Evolutionary conservation across 345 rosid species (phyloP), one percentile per base, ranked within the genome.

Genomic region (Hibiscus mutabilis): DNA sequence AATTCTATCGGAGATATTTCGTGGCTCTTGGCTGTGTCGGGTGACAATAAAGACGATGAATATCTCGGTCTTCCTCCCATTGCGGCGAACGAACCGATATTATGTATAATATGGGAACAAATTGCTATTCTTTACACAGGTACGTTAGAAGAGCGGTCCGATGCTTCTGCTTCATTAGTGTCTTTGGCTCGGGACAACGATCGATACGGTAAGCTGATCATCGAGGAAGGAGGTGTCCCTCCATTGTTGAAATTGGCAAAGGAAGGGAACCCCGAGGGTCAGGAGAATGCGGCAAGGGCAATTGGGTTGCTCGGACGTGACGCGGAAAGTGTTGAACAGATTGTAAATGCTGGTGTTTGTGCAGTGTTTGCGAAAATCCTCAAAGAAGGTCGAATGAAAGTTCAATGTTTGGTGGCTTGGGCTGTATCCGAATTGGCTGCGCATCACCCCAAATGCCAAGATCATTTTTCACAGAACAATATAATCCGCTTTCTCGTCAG

Each of bases 51-150:
- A 2, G 93, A 86, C 22, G 86, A 83, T 18, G 93, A 84, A 76
- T 88, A 84, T 67, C 71, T 88, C 2, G 94, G 97, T 21, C 82
- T 90, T 31, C 94, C 94, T 0, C 97, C 97, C 0, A 92, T 92
- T 33, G 97, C 97, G 0, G 87, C 91, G 0, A 92, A 90, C 74
- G 96, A 92, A 58, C 97, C 97, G 3, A 88, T 92, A 31, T 66
- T 92, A 24, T 88, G 97, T 71, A 83, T 92, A 27, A 85, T 92
- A 7, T 92, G 96, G 97, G 97, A 90, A 69, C 92, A 92, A 74
- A 79, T 92, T 57, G 92, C 97, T 0, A 85, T 83, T 64, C 89
- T 92, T 33, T 81, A 75, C 21, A 86, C 90, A 2, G 96, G 94
- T 15, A 82, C 89, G 3, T 52, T 80, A 1, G 91, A 90, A 0